phyloP scores from a whole-genome alignment of 2,329 filamentous ascomycete species.

The Botryotinia narcissicola region DNA sequence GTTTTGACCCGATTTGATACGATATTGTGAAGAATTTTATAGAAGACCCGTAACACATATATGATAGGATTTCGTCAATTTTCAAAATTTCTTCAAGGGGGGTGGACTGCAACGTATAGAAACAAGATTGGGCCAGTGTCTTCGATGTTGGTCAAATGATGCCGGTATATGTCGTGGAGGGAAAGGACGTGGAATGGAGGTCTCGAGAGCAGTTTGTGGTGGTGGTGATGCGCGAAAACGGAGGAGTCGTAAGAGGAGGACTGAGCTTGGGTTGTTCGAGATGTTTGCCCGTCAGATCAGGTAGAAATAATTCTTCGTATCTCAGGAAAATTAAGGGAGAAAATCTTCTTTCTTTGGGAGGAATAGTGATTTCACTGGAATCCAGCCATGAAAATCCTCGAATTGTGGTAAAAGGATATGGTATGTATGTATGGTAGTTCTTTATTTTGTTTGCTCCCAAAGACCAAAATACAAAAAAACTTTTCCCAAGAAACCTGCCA shows the following conservation, averaged over 20 bases:
- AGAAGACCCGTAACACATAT: constrained; percentile 9
- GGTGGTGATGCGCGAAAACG: constrained; percentile 3
- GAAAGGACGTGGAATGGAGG: not conserved
- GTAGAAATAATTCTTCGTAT: constrained; percentile 6
- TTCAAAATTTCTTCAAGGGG: not conserved
- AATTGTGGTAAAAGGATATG: constrained; percentile 9
- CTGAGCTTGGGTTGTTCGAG: constrained; percentile 12
- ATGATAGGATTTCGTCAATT: constrained; percentile 9
- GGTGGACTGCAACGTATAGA: constrained; percentile 8
- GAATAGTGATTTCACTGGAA: constrained; percentile 32
- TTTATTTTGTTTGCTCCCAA: constrained; percentile 16
- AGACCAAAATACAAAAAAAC: constrained; percentile 19
- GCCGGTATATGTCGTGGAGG: constrained; percentile 13
- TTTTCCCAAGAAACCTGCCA: constrained; percentile 17
- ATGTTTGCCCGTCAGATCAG: constrained; percentile 6
- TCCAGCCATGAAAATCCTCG: constrained; percentile 34
- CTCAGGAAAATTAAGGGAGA: constrained; percentile 10
- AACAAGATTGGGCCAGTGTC: constrained; percentile 5
- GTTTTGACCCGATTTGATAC: not conserved
- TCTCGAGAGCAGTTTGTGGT: constrained; percentile 14
- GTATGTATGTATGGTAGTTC: constrained; percentile 10
- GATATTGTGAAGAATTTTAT: constrained; percentile 1
- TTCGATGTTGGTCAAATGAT: constrained; percentile 14
- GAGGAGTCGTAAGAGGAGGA: constrained; percentile 6
- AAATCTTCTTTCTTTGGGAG: constrained; percentile 15